Conservation (phyloP, 805 yeast species). For the Debaryomyces prosopidis region DNA sequence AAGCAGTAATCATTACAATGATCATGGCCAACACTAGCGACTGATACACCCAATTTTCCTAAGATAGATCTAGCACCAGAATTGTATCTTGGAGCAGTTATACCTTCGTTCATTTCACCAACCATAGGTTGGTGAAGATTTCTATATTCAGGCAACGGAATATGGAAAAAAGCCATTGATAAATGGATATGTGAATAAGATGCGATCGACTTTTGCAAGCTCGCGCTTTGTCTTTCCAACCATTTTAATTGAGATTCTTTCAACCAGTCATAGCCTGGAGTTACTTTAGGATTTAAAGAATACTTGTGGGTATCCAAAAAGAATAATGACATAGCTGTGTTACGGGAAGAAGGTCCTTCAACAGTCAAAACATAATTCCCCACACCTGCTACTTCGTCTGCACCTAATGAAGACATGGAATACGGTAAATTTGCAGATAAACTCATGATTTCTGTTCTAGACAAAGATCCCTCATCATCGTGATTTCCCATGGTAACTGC, state of each 20-base stretch:
- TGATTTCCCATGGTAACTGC: conserved; percentile 91
- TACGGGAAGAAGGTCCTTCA: conserved; percentile 34
- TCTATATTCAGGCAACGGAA: conserved; percentile 85
- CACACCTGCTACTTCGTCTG: conserved; percentile 68
- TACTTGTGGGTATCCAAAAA: conserved; percentile 85
- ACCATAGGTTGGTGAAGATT: conserved; percentile 46
- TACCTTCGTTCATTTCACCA: conserved; percentile 70
- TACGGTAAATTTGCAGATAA: conserved; percentile 63
- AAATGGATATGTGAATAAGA: conserved; percentile 47
- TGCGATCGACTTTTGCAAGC: conserved; percentile 25
- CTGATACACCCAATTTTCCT: conserved; percentile 66
- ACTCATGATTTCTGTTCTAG: conserved; percentile 60
- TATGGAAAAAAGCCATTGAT: conserved; percentile 91
- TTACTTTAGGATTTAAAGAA: conserved; percentile 62
- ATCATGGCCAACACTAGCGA: conserved; percentile 88
- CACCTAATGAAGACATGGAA: conserved; percentile 63
- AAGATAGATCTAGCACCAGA: conserved; percentile 64
- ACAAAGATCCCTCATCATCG: conserved; percentile 81
- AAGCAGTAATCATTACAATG: conserved; percentile 93
- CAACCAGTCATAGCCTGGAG: conserved; percentile 85
- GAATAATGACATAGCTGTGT: conserved; percentile 59
- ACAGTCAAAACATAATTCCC: conserved; percentile 76
- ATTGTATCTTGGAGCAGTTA: conserved; percentile 76
- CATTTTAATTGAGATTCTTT: conserved; percentile 67
- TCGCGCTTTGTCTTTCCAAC: conserved; percentile 37